Conservation (phyloP, 805 yeast genomes). For the Nakazawaea wyomingensis region DNA sequence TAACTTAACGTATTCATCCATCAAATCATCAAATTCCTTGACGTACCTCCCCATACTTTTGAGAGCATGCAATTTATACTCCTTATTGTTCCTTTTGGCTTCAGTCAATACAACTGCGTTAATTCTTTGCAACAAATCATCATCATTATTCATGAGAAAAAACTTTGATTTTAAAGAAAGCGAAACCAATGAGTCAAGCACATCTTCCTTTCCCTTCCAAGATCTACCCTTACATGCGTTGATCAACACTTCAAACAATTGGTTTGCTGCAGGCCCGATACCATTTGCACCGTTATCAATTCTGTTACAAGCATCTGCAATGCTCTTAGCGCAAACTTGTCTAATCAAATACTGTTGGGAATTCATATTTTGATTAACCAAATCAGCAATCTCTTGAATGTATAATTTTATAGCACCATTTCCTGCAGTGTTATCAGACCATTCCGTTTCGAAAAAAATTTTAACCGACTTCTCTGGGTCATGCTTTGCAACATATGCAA, state of each 20-base stretch:
- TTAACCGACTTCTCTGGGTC: slow-evolving; percentile 47
- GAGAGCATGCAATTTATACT: slow-evolving; percentile 55
- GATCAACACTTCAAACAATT: slow-evolving; percentile 48
- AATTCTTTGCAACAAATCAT: slow-evolving; percentile 31
- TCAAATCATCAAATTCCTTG: slow-evolving; percentile 30
- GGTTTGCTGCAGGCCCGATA: slow-evolving; percentile 18
- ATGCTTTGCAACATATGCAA: slow-evolving; percentile 72
- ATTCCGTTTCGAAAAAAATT: slow-evolving; percentile 51
- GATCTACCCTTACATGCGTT: slow-evolving; percentile 70
- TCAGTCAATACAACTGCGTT: slow-evolving; percentile 49
- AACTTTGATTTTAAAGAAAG: slow-evolving; percentile 42
- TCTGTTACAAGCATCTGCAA: slow-evolving; percentile 51
- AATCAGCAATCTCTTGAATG: slow-evolving; percentile 55
- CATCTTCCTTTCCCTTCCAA: slow-evolving; percentile 82
- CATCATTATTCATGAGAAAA: slow-evolving; percentile 23
- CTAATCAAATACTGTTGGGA: slow-evolving; percentile 62
- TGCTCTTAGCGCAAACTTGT: slow-evolving; percentile 63
- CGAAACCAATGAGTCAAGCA: slow-evolving; percentile 65
- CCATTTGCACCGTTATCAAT: slow-evolving; percentile 30
- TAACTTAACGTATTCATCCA: slow-evolving; percentile 32
- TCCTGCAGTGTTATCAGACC: slow-evolving; percentile 78
- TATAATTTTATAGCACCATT: slow-evolving; percentile 71
- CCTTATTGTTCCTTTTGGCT: slow-evolving; percentile 58
- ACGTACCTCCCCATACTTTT: slow-evolving; percentile 48
- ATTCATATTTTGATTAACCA: slow-evolving; percentile 44